phyloP scores from a whole-genome alignment of 108 stramenopile genomes.

The Skeletonema grethae region DNA sequence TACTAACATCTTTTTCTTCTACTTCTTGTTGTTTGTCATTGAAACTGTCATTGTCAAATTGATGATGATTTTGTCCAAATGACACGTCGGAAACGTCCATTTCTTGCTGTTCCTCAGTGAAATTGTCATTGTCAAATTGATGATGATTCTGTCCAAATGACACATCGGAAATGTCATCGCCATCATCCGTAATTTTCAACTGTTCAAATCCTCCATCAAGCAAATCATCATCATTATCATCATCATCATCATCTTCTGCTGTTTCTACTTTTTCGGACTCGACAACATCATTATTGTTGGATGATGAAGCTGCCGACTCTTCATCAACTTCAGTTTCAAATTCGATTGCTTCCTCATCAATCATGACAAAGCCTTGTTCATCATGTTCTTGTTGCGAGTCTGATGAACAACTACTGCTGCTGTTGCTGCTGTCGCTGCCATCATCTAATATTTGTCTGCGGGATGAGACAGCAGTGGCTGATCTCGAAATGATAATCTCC shows the following conservation, averaged over 20 bases:
- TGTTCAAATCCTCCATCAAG: conserved; percentile 6
- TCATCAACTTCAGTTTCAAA: not conserved
- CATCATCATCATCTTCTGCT: not conserved
- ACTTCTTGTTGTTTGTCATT: not conserved
- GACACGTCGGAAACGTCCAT: not conserved
- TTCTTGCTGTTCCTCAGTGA: not conserved
- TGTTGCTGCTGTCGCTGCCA: not conserved
- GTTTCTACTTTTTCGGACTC: not conserved
- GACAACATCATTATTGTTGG: not conserved
- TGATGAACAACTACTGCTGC: not conserved
- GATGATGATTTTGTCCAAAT: not conserved
- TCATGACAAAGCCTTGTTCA: not conserved
- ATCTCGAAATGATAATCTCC: not conserved
- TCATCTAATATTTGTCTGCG: conserved; percentile 10
- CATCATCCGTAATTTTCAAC: not conserved
- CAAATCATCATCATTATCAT: not conserved
- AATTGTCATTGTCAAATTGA: conserved; percentile 11
- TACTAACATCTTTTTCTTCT: not conserved
- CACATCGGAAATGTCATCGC: not conserved
- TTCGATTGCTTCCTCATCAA: not conserved
- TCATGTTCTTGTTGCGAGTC: not conserved
- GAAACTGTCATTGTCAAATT: conserved; percentile 14
- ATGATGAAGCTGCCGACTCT: too few species aligned
- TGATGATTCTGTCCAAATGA: not conserved
- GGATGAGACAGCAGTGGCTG: not conserved